Base-by-base conservation (phyloP, 805 yeast genomes). In the Kuraishia capsulata region DNA sequence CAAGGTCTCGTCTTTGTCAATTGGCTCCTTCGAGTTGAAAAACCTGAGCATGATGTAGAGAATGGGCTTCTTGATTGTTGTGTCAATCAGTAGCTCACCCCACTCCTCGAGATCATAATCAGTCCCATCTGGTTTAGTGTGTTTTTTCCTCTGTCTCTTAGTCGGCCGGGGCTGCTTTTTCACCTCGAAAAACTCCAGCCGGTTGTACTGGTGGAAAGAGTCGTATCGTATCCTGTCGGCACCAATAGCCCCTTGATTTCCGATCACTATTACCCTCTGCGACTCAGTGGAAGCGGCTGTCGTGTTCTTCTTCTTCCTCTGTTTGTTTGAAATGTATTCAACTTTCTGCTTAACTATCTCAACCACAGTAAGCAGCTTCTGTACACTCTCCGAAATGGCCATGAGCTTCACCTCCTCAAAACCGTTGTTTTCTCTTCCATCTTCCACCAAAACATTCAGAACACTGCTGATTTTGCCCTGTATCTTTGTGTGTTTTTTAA, bases 311-410 rank as follows among this genome's bases (percentile, higher is more conserved):
- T 34, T 23, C 26, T 23, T 23, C 26, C 11, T 23, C n/a, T n/a
- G n/a, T 11, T 23, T 23, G 8, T 11, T 11, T 11, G 26, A 11
- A 8, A 23, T 8, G 11, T 3, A 11, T 13, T 20, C 25, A 4
- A 53, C 10, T 36, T 53, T 53, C 35, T 55, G 57, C 39, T 57
- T 57, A 24, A 57, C 35, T 2, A 57, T 54, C 33, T 57, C 62
- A 8, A 49, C 40, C 5, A 57, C 43, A 2, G 57, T 48, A 4
- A 57, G 38, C 44, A 57, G 39, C 36, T 57, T 57, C 36, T 56
- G 61, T 13, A 55, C 48, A 1, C 43, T 42, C 26, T 49, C 52
- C 20, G 47, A 46, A 24, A 30, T 30, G 17, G 38, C 30, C 11
- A 20, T 24, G 16, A 39, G 23, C 18, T 19, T 25, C 32, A 36